Evolutionary conservation across 805 yeast species (phyloP).

Genomic region (Saccharomyces jurei): DNA sequence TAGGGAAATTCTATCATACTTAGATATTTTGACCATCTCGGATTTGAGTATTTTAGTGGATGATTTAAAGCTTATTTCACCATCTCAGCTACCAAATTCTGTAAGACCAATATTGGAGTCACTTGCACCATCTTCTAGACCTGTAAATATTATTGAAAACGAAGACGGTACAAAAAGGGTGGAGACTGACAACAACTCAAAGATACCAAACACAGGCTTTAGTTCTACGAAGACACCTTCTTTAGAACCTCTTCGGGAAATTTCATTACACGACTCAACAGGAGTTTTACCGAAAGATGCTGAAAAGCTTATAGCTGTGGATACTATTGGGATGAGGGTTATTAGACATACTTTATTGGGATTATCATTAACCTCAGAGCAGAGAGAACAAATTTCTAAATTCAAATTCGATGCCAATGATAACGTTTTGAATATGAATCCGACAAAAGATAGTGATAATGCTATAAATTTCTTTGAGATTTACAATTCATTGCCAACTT

Average conservation of each 20-base stretch:
- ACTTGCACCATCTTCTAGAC: background rate
- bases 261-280: conserved; percentile 21
- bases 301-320: conserved; percentile 54
- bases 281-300: conserved; percentile 47
- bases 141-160: background rate
- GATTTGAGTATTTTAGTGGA: conserved; percentile 34
- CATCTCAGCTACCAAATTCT: conserved; percentile 21
- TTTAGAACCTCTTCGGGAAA: background rate
- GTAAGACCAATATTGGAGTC: conserved; percentile 15
- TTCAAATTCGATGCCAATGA: conserved; percentile 31
- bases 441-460: conserved; percentile 3
- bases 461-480: conserved; percentile 59
- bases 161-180: background rate
- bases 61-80: conserved; percentile 27
- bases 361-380: conserved; percentile 29
- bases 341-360: conserved; percentile 68
- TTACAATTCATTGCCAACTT: conserved; percentile 44
- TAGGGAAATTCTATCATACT: conserved; percentile 16
- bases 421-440: conserved; percentile 25
- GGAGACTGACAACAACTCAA: background rate
- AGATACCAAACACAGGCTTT: background rate
- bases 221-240: background rate
- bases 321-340: conserved; percentile 68
- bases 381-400: conserved; percentile 26
- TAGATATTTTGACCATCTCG: conserved; percentile 22